Percentiles rank a stretch among this genome's conserved stretches.
Evolutionary conservation across 768 basidiomycete species (phyloP).

Genomic region (Podaxis rugospora): DNA sequence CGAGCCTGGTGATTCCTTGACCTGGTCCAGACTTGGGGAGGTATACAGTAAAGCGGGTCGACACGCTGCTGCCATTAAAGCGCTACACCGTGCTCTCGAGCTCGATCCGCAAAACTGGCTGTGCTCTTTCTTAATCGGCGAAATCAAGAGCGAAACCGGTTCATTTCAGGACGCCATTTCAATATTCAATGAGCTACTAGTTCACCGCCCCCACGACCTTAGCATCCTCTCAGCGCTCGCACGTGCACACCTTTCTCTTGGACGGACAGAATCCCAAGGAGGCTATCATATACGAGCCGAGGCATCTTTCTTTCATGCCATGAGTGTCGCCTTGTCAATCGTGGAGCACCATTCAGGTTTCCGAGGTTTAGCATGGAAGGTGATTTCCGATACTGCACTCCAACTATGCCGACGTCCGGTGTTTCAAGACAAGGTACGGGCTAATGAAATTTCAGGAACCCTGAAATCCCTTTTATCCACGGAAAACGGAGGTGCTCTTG

Average conservation of each 20-base stretch:
- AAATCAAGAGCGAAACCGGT: conserved; percentile 77
- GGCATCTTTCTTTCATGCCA: conserved; percentile 60
- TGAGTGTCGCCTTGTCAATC: conserved; percentile 43
- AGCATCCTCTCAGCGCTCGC: conserved; percentile 71
- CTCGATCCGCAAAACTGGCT: conserved; percentile 80
- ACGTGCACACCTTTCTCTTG: conserved; percentile 69
- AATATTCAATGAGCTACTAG: conserved; percentile 55
- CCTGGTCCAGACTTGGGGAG: conserved; percentile 93
- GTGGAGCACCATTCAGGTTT: conserved; percentile 57
- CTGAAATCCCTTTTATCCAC: conserved; percentile 17
- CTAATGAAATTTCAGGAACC: conserved; percentile 29
- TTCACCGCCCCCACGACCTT: conserved; percentile 56
- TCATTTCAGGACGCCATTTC: conserved; percentile 71
- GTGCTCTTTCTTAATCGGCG: conserved; percentile 76
- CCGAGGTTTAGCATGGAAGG: conserved; percentile 79
- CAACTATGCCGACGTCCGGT: conserved; percentile 52
- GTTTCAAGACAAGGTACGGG: conserved; percentile 39
- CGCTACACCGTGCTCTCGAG: conserved; percentile 69
- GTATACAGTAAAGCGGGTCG: conserved; percentile 87
- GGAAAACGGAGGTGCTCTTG: neutral
- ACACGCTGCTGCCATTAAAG: conserved; percentile 85
- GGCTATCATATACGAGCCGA: conserved; percentile 78
- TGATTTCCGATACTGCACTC: conserved; percentile 70
- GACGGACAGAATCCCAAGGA: conserved; percentile 54
- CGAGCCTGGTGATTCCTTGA: conserved; percentile 66